Percentiles rank a stretch among this genome's conserved stretches.
Evolutionary conservation across 345 rosid genomes (phyloP).

Genomic region (Syzygium jambos): DNA sequence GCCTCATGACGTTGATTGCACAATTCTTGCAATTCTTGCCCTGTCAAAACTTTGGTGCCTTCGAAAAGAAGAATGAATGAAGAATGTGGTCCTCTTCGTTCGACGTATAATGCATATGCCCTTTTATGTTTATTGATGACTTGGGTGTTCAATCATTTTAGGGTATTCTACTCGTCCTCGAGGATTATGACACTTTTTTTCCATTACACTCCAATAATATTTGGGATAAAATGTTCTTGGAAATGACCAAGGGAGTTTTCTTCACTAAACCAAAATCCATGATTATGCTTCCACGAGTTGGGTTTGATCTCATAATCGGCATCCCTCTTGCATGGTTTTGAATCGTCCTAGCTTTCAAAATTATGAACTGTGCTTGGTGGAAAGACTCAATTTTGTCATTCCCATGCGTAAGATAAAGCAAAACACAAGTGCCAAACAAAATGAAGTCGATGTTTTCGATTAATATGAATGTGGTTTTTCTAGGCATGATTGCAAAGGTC

Average conservation of each 20-base stretch:
- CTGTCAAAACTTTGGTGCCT: neutral
- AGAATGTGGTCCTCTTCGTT: neutral
- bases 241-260: accelerated
- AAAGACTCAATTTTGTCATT: neutral
- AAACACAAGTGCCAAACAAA: too few species aligned
- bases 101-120: neutral
- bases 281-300: neutral
- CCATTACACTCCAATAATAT: neutral
- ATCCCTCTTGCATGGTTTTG: accelerated
- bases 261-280: neutral
- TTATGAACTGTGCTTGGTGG: neutral
- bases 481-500: neutral
- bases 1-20: neutral
- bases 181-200: accelerated
- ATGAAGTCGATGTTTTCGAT: neutral
- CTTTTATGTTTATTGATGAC: neutral
- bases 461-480: neutral
- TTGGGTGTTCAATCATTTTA: neutral
- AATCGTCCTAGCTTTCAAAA: neutral
- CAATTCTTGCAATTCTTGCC: neutral
- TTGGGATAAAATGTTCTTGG: accelerated
- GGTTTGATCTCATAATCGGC: accelerated
- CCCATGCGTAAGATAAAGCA: neutral
- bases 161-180: neutral
- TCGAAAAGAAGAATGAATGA: neutral